Evolutionary conservation across 148 eudicot species (phyloP), one percentile per base, ranked within the genome.

Genomic region (Fagopyrum homotropicum): DNA sequence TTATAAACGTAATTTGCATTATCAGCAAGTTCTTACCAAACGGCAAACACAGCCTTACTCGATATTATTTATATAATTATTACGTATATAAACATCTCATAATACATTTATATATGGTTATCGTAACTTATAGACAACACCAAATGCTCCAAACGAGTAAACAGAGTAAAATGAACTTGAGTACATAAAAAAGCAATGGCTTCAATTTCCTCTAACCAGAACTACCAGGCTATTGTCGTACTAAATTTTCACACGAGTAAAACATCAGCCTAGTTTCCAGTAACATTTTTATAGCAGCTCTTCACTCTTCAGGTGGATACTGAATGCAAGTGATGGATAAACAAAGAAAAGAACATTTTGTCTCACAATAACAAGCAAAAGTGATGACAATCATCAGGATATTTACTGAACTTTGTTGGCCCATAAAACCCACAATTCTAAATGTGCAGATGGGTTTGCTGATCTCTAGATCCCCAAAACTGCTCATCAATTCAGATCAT

Each of bases 401-500:
- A 35, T 35, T 35, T 35, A 35, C 26, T 54, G n/a, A 49, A 49
- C 14, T 49, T 9, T 49, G 52, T 49, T 9, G 52, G 12, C 14
- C 3, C 52, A 49, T 49, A 14, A 49, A 9, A 49, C 52, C 52
- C 52, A 49, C 10, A 49, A 49, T 49, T 49, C 52, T 9, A 1
- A 35, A 35, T 35, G 3, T 35, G 52, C 52, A 9, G 11, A 49
- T 10, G 52, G 12, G 3, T 2, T 49, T 49, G 52, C 52, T 49
- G 52, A 48, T 8, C 12, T 8, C 15, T 12, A 49, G 6, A 49
- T 49, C 52, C 52, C 52, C 52, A 8, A 49, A 49, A 55, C n/a
- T 55, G 6, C 26, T 55, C 16, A 29, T 81, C 72, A 79, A 51
- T 69, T 45, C 49, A 72, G 19, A 52, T 70, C 77, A 8, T 74